Conservation (phyloP, 176 grass and related monocot species). For the Pontederia crassipes region DNA sequence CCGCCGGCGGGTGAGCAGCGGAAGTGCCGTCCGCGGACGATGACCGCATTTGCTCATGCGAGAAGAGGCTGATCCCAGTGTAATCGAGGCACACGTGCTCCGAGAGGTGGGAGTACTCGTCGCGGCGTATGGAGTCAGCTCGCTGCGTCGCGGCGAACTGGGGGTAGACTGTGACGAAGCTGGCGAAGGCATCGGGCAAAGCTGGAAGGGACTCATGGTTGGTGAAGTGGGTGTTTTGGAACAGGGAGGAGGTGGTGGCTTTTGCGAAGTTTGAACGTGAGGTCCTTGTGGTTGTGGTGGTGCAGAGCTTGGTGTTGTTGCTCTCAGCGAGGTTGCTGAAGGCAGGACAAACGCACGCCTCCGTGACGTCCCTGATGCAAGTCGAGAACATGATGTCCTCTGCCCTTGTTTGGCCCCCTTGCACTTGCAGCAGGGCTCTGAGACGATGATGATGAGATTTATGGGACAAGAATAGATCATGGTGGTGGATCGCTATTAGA, state of each 20-base stretch:
- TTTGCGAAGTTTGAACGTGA: slow-evolving; percentile 59
- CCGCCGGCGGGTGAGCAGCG: background rate
- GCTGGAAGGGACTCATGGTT: slow-evolving; percentile 78
- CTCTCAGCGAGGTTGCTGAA: background rate
- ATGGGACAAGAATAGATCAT: background rate
- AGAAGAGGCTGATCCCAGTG: slow-evolving; percentile 84
- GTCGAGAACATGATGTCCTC: background rate
- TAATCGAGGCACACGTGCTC: slow-evolving; percentile 83
- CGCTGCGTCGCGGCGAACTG: slow-evolving; percentile 37
- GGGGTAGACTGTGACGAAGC: slow-evolving; percentile 61
- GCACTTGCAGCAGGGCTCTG: background rate
- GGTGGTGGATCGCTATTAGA: too few species aligned
- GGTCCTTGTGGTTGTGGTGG: slow-evolving; percentile 29
- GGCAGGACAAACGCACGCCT: background rate
- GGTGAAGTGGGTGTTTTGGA: slow-evolving; percentile 55
- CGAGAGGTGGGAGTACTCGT: slow-evolving; percentile 57
- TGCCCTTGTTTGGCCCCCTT: background rate
- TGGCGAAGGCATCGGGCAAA: slow-evolving; percentile 41
- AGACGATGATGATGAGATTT: background rate
- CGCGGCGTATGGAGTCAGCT: slow-evolving; percentile 44
- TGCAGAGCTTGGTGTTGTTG: background rate
- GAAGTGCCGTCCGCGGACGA: slow-evolving; percentile 38
- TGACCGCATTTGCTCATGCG: slow-evolving; percentile 66
- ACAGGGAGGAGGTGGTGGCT: slow-evolving; percentile 39
- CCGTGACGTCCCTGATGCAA: background rate